Conservation (phyloP, 148 eudicot genomes). For the Simmondsia chinensis region DNA sequence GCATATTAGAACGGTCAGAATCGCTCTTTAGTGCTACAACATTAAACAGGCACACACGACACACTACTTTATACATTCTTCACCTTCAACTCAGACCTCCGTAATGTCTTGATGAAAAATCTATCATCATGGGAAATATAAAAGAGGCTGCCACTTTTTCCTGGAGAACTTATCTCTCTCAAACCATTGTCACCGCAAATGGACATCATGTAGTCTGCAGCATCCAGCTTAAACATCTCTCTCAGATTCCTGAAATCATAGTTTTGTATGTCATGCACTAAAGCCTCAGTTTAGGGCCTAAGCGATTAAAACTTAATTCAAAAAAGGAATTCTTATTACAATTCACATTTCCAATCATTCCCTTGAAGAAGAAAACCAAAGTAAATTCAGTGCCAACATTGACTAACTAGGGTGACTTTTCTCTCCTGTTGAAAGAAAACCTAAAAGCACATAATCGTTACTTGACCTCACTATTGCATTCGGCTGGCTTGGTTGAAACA, state of each 20-base stretch:
- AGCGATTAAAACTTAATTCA: not conserved
- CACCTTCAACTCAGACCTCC: conserved; percentile 78
- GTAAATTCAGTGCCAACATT: too few species aligned
- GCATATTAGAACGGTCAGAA: conserved; percentile 2
- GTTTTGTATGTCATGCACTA: not conserved
- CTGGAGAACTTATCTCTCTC: conserved; percentile 78
- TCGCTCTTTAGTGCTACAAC: not conserved
- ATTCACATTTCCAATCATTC: too few species aligned
- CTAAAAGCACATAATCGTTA: too few species aligned
- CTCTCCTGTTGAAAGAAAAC: too few species aligned
- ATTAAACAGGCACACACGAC: not conserved
- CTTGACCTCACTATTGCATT: too few species aligned
- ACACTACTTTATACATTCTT: not conserved
- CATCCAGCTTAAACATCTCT: conserved; percentile 91
- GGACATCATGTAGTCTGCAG: conserved; percentile 99
- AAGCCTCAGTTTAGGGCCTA: too few species aligned
- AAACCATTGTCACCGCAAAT: conserved; percentile 94
- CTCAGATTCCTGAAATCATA: conserved; percentile 65
- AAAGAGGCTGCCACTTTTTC: conserved; percentile 96
- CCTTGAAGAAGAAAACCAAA: too few species aligned
- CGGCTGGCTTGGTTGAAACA: too few species aligned
- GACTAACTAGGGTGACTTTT: too few species aligned
- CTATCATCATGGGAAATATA: conserved; percentile 84
- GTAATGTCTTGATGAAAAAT: conserved; percentile 86
- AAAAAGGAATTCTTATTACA: not conserved